Conservation (phyloP, 176 grass and related monocot species). For the Musa schizocarpa region DNA sequence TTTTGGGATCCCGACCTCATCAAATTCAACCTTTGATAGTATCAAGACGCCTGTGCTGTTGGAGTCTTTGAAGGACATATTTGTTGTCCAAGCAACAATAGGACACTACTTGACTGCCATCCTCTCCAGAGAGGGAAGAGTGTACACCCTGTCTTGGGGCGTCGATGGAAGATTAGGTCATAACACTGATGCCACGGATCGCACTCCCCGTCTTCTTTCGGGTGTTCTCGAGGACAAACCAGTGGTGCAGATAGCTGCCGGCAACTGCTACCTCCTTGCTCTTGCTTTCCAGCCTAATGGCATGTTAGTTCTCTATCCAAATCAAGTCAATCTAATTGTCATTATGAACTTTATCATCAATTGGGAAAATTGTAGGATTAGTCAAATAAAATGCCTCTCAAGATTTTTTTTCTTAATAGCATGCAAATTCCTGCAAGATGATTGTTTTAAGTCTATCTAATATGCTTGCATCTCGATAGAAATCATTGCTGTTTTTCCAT, state of each 20-base stretch:
- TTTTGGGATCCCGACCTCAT: constrained; percentile 63
- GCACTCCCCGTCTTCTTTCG: constrained; percentile 45
- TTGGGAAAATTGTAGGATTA: too few species aligned
- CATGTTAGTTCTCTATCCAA: constrained; percentile 45
- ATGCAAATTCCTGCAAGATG: too few species aligned
- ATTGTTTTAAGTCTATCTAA: too few species aligned
- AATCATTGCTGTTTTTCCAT: too few species aligned
- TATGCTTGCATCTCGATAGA: too few species aligned
- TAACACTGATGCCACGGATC: constrained; percentile 56
- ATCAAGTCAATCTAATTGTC: not conserved
- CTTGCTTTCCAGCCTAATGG: constrained; percentile 62
- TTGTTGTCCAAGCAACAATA: constrained; percentile 67
- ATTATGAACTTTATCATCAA: too few species aligned
- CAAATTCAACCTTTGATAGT: constrained; percentile 33
- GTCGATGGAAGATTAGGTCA: constrained; percentile 60
- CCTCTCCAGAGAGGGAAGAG: constrained; percentile 58
- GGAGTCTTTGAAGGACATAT: constrained; percentile 63
- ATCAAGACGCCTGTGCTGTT: constrained; percentile 51
- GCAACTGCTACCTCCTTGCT: constrained; percentile 71
- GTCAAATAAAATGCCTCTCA: too few species aligned
- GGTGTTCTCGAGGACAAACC: constrained; percentile 63
- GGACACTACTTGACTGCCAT: constrained; percentile 80
- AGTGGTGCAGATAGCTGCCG: constrained; percentile 71
- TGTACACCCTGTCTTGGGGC: constrained; percentile 81
- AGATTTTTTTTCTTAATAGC: too few species aligned